These are phyloP conservation scores for Podila epicladia DNA, from an alignment of 192 early-diverging fungal species.

Conservation along the genomic window DNA sequence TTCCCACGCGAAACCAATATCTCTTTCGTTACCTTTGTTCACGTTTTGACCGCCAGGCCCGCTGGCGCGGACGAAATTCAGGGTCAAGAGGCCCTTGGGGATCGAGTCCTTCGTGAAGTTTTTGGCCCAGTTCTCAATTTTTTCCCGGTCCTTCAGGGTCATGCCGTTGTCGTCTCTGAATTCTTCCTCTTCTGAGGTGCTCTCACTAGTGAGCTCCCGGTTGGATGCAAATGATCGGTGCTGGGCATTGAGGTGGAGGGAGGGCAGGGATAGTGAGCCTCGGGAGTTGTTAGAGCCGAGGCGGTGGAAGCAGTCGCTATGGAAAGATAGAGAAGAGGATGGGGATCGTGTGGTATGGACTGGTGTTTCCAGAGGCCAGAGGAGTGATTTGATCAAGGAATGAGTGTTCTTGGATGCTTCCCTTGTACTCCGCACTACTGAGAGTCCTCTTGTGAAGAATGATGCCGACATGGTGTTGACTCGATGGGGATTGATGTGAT, in stretches of 20 bases:
- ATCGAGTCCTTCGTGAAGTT: constrained; percentile 65
- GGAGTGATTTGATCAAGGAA: no score
- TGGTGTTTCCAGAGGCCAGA: no score
- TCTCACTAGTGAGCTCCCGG: not conserved
- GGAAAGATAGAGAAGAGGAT: no score
- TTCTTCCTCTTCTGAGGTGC: constrained; percentile 12
- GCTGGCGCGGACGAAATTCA: constrained; percentile 75
- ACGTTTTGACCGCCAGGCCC: constrained; percentile 95
- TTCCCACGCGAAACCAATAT: not conserved
- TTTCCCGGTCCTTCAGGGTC: constrained; percentile 45
- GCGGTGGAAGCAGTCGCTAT: no score
- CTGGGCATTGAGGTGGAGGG: not conserved
- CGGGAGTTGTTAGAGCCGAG: no score
- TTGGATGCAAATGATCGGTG: not conserved
- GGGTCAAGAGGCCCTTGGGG: constrained; percentile 65
- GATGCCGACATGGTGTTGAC: no score
- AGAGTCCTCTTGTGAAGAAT: no score
- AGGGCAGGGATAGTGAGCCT: not conserved
- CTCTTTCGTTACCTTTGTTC: constrained; percentile 77
- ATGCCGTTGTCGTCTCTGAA: constrained; percentile 40
- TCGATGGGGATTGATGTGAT: no score
- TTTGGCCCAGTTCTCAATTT: constrained; percentile 55
- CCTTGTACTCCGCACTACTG: no score
- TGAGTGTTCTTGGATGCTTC: no score
- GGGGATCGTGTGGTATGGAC: no score